Evolutionary conservation across 352 stramenopile genomes (phyloP).

Genomic region (Globisporangium iwayamae): DNA sequence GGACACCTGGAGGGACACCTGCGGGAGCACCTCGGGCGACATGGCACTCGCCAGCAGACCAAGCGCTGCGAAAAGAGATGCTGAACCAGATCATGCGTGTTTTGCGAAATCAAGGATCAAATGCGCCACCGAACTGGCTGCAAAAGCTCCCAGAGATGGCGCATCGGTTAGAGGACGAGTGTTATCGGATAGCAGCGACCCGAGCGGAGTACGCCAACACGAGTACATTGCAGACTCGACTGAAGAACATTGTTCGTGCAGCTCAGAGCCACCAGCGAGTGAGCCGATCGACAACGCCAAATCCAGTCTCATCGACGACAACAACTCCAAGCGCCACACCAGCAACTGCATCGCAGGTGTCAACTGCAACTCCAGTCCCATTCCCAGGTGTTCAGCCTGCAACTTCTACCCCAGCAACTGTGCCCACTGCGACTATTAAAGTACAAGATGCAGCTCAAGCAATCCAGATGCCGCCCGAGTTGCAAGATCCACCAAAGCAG

Average conservation of each 20-base stretch:
- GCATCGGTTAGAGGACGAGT: conserved; percentile 95
- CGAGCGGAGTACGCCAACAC: conserved; percentile 95
- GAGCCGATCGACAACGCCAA: conserved; percentile 30
- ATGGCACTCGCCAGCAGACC: conserved; percentile 69
- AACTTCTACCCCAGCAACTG: neutral
- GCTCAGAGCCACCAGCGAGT: conserved; percentile 61
- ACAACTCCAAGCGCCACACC: conserved; percentile 1
- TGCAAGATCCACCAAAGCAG: conserved; percentile 43
- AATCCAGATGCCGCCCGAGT: conserved; percentile 73
- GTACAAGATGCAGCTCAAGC: conserved; percentile 35
- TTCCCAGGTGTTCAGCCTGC: conserved; percentile 58
- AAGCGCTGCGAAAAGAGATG: conserved; percentile 81
- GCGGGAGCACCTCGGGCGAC: conserved; percentile 30
- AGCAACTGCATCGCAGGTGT: conserved; percentile 13
- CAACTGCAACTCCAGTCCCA: conserved; percentile 39
- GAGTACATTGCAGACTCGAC: conserved; percentile 91
- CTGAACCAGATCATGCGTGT: conserved; percentile 93
- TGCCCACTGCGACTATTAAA: conserved; percentile 16
- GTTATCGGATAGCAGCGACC: conserved; percentile 89
- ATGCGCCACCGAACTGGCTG: conserved; percentile 95
- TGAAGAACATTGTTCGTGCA: conserved; percentile 93
- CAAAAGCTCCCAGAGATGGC: conserved; percentile 98
- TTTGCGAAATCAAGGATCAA: conserved; percentile 93
- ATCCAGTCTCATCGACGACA: conserved; percentile 17
- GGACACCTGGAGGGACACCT: neutral